Evolutionary conservation across 192 early-diverging fungal species (phyloP), one percentile per base, ranked within the genome.

Genomic region (Lobulomyces angularis): DNA sequence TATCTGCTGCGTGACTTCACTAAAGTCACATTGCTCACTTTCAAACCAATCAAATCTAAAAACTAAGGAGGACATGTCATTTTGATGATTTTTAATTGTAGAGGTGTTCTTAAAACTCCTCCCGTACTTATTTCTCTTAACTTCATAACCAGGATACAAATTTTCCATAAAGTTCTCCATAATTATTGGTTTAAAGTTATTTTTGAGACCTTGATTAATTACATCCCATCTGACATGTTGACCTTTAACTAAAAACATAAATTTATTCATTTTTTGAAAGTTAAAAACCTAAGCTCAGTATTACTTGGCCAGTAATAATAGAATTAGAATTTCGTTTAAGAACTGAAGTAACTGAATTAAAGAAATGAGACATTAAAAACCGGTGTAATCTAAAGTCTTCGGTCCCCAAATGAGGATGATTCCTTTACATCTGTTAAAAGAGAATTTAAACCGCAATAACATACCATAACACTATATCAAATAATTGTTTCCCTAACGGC

Each of bases 361-460:
- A 74, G 43, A 74, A 74, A 43, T 74, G 71, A 1, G 71, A 62
- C 63, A 74, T 60, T 8, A 74, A 59, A 48, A 71, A 74, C 5
- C 61, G 50, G 38, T 74, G 71, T 2, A 74, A 61, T 5, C 71
- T 46, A 37, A 71, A 74, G 48, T 74, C 71, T 45, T 74, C 71
- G 0, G 65, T 74, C 9, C 71, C 71, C 33, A 74, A 46, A 43
- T 74, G 71, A 11, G 71, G 71, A 48, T 74, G 71, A 40, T 74
- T 74, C 71, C 71, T n/a, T n/a, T n/a, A n/a, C n/a, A n/a, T n/a
- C n/a, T n/a, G n/a, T n/a, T n/a, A n/a, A n/a, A n/a, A n/a, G n/a
- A n/a, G n/a, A n/a, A n/a, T n/a, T n/a, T n/a, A 74, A 8, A 61
- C 52, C 43, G 57, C 46, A 5, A 50, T 34, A 37, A 62, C 51